These are phyloP conservation scores for Rhizopus microsporus DNA, from an alignment of 371 early-diverging fungal species.

Conservation along the genomic window DNA sequence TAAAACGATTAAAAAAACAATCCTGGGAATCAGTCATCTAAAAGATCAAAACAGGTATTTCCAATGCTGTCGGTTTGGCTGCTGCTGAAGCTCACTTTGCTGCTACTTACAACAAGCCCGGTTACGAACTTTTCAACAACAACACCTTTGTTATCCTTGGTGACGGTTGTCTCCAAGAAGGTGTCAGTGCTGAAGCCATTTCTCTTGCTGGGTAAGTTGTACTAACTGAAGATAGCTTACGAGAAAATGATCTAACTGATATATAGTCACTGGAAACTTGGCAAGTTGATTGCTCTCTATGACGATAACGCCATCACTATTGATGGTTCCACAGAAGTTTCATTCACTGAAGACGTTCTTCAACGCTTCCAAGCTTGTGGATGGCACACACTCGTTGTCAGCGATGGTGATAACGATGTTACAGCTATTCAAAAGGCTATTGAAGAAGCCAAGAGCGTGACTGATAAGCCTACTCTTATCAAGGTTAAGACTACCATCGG, in stretches of 20 bases:
- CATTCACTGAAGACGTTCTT: slow-evolving; percentile 94
- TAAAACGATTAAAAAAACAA: not conserved
- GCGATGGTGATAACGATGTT: slow-evolving; percentile 85
- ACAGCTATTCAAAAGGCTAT: slow-evolving; percentile 75
- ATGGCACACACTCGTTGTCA: slow-evolving; percentile 86
- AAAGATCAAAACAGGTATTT: slow-evolving; percentile 49
- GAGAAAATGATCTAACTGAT: not conserved
- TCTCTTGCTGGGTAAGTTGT: slow-evolving; percentile 90
- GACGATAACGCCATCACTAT: slow-evolving; percentile 98
- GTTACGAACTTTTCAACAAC: slow-evolving; percentile 83
- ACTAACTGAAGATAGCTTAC: not conserved
- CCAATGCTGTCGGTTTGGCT: slow-evolving; percentile 97
- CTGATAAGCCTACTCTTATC: slow-evolving; percentile 89
- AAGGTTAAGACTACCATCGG: slow-evolving; percentile 83
- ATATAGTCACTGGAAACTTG: slow-evolving; percentile 90
- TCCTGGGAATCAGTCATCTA: not conserved
- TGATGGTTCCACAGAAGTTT: slow-evolving; percentile 89
- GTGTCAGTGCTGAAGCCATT: slow-evolving; percentile 96
- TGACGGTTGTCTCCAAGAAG: slow-evolving; percentile 99
- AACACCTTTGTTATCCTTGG: slow-evolving; percentile 90
- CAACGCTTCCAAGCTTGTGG: slow-evolving; percentile 93
- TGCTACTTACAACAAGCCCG: slow-evolving; percentile 89
- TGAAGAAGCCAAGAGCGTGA: slow-evolving; percentile 79
- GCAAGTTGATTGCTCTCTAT: slow-evolving; percentile 96
- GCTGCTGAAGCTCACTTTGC: slow-evolving; percentile 88